Base-by-base conservation (phyloP, 2,329 filamentous ascomycete genomes). In the Aureobasidium sp. region DNA sequence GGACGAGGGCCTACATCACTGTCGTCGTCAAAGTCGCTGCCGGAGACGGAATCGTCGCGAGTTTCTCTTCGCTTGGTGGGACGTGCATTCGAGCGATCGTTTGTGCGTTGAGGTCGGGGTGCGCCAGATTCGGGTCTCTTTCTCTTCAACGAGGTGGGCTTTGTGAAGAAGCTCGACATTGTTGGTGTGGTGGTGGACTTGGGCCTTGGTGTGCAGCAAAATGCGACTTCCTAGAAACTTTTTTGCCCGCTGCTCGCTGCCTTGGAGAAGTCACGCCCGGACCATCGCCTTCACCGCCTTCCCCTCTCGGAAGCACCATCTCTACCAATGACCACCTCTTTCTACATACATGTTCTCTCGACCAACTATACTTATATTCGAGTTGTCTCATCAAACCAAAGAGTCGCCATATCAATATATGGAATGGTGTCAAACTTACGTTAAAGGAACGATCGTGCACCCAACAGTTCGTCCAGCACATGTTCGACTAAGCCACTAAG, bases 81-180 rank as follows among this genome's bases (percentile, higher is more conserved):
- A 71, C 74, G 67, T 71, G 73, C 72, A 81, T 77, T 69, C 78
- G 72, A 72, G 81, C 84, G 76, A 61, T 82, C 81, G 70, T 85
- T 85, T 67, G 85, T 73, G 76, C 87, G 84, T 75, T 66, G 61
- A 61, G 45, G 50, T 84, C 65, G 82, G 79, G 9, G 83, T 75
- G 68, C 70, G 68, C 58, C 81, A 74, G 43, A 77, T 66, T 66
- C 64, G 33, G 51, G 25, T 51, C 95, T 88, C 85, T 98, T 98
- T 73, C 96, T 87, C 87, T 98, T 98, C 83, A 95, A 92, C 59
- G 92, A 91, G 47, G 92, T 92, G 8, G 96, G 94, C 45, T 91
- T 84, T 60, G 95, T 97, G 81, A 99, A 99, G 81, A 98, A 99
- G 45, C 95, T 97, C 75, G 95, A 97, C 95, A 97, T 50, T 65